Evolutionary conservation across 129 eudicot species (phyloP).

Genomic region (Ambrosia artemisiifolia): DNA sequence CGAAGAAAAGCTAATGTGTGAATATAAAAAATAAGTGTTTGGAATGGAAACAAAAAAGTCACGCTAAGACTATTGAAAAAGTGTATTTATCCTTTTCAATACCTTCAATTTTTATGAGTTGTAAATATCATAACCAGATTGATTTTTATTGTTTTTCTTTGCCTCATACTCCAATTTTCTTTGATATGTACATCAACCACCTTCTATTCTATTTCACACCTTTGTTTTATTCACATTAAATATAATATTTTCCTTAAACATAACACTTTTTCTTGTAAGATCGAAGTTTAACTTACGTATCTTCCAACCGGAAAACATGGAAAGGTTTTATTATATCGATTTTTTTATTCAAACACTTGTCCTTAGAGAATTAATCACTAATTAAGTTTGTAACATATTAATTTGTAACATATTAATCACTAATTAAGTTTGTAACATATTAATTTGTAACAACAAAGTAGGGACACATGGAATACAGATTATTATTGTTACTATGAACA

Average conservation of each 20-base stretch:
- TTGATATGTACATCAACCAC: constrained; percentile 22
- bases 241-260: background rate
- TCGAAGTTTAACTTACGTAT: background rate
- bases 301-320: background rate
- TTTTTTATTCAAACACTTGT: background rate
- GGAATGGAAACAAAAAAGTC: constrained; percentile 8
- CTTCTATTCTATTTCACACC: constrained; percentile 9
- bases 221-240: constrained; percentile 7
- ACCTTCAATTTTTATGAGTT: constrained; percentile 17
- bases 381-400: too few species aligned
- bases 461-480: too few species aligned
- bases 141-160: constrained; percentile 9
- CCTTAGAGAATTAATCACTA: too few species aligned
- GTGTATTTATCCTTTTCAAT: constrained; percentile 30
- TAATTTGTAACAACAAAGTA: too few species aligned
- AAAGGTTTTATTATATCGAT: background rate
- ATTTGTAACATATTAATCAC: too few species aligned
- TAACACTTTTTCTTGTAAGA: background rate
- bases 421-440: too few species aligned
- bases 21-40: background rate
- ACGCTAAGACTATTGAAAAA: constrained; percentile 15
- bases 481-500: too few species aligned
- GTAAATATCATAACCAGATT: constrained; percentile 18
- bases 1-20: background rate
- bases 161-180: background rate